Conservation (phyloP, 1,284 basidiomycete species). For the Neonothopanus nambi region DNA sequence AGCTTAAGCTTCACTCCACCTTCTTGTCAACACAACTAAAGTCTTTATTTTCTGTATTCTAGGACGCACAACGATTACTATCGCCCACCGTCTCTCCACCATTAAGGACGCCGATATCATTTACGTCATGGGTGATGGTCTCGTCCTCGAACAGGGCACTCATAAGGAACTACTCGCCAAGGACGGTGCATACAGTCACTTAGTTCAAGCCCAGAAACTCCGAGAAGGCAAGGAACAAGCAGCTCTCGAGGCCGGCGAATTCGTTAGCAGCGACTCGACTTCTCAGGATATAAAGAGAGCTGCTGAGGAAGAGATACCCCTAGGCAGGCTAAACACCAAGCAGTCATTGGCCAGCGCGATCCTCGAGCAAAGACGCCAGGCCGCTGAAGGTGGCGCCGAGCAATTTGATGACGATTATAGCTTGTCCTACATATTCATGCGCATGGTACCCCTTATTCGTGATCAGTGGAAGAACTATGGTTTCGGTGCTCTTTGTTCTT, state of each 20-base stretch:
- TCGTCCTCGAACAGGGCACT: conserved; percentile 83
- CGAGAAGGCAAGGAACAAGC: conserved; percentile 49
- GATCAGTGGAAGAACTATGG: no score
- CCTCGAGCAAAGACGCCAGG: conserved; percentile 50
- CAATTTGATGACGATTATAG: conserved; percentile 34
- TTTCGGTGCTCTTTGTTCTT: no score
- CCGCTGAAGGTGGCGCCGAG: conserved; percentile 42
- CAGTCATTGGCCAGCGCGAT: conserved; percentile 74
- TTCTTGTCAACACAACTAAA: conserved; percentile 43
- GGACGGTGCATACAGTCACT: conserved; percentile 72
- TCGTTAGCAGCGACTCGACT: no score
- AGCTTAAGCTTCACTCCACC: conserved; percentile 30
- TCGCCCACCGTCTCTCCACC: conserved; percentile 76
- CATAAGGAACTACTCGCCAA: conserved; percentile 76
- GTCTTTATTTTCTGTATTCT: conserved; percentile 40
- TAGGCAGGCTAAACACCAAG: conserved; percentile 65
- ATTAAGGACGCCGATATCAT: conserved; percentile 85
- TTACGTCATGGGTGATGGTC: conserved; percentile 84
- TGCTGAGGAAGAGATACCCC: conserved; percentile 58
- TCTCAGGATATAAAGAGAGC: conserved; percentile 58
- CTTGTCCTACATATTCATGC: conserved; percentile 66
- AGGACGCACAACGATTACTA: conserved; percentile 80
- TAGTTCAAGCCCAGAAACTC: conserved; percentile 82
- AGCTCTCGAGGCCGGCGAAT: conserved; percentile 31
- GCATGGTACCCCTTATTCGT: conserved; percentile 71